Evolutionary conservation across 352 stramenopile species (phyloP).

Genomic region (Phytophthora quininea): DNA sequence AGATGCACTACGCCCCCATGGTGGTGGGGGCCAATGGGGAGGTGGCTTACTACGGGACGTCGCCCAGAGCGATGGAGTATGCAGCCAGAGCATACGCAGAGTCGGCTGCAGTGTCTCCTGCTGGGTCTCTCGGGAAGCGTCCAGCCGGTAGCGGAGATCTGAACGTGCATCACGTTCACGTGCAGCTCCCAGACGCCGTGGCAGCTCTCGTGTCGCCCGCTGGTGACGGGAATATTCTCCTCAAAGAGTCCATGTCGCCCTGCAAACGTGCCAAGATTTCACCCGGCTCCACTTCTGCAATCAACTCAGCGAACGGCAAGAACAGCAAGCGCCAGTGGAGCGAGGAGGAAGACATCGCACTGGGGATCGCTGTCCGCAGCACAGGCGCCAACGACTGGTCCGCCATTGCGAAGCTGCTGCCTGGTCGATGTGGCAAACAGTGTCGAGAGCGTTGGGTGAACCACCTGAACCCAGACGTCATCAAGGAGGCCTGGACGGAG

Average conservation of each 20-base stretch:
- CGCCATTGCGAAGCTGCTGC: constrained; percentile 92
- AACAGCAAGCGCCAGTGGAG: constrained; percentile 69
- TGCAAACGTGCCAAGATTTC: constrained; percentile 62
- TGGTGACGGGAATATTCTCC: constrained; percentile 8
- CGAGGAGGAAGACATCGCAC: constrained; percentile 59
- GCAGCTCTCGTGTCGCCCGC: constrained; percentile 37
- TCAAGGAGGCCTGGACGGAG: constrained; percentile 93
- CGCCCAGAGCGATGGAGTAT: constrained; percentile 7
- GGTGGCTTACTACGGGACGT: constrained; percentile 20
- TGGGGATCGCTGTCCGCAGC: constrained; percentile 59
- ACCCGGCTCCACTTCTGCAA: constrained; percentile 5
- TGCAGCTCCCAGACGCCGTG: constrained; percentile 5
- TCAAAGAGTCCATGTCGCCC: constrained; percentile 55
- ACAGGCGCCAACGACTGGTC: constrained; percentile 89
- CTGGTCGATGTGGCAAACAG: constrained; percentile 95
- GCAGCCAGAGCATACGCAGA: constrained; percentile 8
- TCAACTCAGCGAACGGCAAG: not conserved
- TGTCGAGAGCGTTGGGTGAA: constrained; percentile 97
- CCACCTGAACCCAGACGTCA: constrained; percentile 94
- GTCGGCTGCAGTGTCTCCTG: constrained; percentile 1
- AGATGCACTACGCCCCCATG: constrained; percentile 12
- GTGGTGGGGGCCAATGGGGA: constrained; percentile 10
- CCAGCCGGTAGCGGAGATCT: not conserved
- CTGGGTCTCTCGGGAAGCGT: constrained; percentile 13
- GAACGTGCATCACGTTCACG: not conserved